Conservation (phyloP, 345 rosid species). For the Acer campestre region DNA sequence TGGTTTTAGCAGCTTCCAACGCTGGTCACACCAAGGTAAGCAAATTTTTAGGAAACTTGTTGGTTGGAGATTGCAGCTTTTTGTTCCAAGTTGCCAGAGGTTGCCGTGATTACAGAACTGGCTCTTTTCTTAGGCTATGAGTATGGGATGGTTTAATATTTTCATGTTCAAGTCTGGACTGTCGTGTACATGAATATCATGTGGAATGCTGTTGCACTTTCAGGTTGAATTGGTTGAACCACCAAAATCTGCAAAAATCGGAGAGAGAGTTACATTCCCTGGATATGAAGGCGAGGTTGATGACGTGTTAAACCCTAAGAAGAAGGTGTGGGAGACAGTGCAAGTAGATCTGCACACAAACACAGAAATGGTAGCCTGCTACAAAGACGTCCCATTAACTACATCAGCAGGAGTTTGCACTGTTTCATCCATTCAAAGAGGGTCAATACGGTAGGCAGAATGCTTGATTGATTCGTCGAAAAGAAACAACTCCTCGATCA, state of each 20-base stretch:
- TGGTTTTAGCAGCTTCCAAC: constrained; percentile 92
- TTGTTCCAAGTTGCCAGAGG: too few relatives aligned
- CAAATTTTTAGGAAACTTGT: background rate
- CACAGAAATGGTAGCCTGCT: constrained; percentile 66
- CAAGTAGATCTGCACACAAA: constrained; percentile 67
- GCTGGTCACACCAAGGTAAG: constrained; percentile 61
- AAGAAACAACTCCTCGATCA: too few relatives aligned
- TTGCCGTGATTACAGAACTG: too few relatives aligned
- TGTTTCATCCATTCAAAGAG: constrained; percentile 66
- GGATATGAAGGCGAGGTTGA: constrained; percentile 82
- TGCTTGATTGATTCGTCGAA: background rate
- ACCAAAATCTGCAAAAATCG: constrained; percentile 54
- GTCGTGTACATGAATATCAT: background rate
- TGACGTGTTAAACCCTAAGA: constrained; percentile 82
- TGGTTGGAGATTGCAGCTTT: too few relatives aligned
- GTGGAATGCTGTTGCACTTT: constrained; percentile 6
- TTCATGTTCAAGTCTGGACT: background rate
- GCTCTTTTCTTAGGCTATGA: background rate
- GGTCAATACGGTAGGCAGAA: constrained; percentile 53
- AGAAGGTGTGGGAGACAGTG: constrained; percentile 87
- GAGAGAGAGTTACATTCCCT: constrained; percentile 73
- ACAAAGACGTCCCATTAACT: constrained; percentile 73
- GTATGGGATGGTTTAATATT: background rate
- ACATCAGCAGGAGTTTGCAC: constrained; percentile 86
- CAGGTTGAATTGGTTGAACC: constrained; percentile 96